Base-by-base conservation (phyloP, 371 early-diverging fungal genomes). In the Mortierella sp. region DNA sequence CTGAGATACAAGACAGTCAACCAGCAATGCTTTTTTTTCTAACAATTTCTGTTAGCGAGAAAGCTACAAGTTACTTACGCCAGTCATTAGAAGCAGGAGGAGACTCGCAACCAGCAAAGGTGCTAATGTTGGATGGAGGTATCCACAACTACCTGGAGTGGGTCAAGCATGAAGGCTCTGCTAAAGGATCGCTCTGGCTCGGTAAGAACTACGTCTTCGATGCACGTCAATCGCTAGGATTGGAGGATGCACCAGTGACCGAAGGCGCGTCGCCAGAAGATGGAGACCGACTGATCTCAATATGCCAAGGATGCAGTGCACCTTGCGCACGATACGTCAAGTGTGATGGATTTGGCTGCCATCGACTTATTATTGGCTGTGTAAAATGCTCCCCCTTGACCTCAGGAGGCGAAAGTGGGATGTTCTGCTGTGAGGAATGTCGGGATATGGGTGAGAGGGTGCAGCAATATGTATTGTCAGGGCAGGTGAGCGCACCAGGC, bases 161-260 rank as follows among this genome's bases (percentile, higher is more conserved):
- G 94, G 85, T 87, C 84, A 80, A 80, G 70, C 80, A 86, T 57
- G 83, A 83, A n/a, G 57, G 61, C 39, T 65, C 62, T 22, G 43
- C 63, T 10, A 62, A 71, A 18, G 75, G 74, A 68, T 81, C 73
- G 28, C 72, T 91, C 2, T 93, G 92, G 88, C 80, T 86, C 35
- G 94, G 94, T 20, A 87, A 86, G 43, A 94, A 93, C 68, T 94
- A 94, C 72, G 90, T 94, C 2, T 94, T 94, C 83, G 94, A 94
- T 68, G 93, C 93, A 26, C 83, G 94, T 26, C 93, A 93, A 45
- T 75, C 81, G 4, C 52, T 80, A 18, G 81, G 75, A 5, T 60
- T 80, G 9, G 70, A 66, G 22, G 84, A 63, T 20, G 12, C 57
- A 45, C 5, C 63, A 8, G 14, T 45, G 14, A 30, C 22, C 4